Evolutionary conservation across 179 eudicot species (phyloP), one percentile per base, ranked within the genome.

Genomic region (Beta corolliflora): DNA sequence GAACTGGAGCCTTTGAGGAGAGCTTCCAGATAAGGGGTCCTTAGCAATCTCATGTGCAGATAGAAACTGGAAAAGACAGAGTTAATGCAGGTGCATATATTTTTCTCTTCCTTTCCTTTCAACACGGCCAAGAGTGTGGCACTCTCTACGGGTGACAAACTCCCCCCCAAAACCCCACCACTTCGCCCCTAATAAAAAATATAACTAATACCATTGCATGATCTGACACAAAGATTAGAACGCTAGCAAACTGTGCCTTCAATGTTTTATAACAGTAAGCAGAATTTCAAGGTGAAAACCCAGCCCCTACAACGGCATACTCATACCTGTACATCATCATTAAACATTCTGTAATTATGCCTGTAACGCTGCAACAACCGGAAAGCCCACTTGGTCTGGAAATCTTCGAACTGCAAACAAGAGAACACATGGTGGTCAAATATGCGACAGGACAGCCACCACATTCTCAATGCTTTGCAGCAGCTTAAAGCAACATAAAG

Each of bases 321-420:
- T 72, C 41, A 81, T 73, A 94, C 99, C 98, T 95, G 99, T 79
- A 94, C 98, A 83, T 95, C 99, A 84, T 95, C 99, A 86, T 94
- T 95, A 80, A 95, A 95, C 99, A 95, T 95, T 88, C 99, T 88
- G 87, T 95, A 95, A 75, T 78, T 92, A 79, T 90, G 84, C 85
- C 98, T 89, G 81, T 94, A 95, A 56, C 99, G 97, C 89, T 95
- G 96, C 90, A 95, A 85, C 79, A 95, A 79, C 85, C 88, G 92
- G 84, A 95, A 94, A 60, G 99, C 99, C 99, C 99, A 95, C 91
- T 91, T 95, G 89, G 95, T 95, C 91, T 95, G 98, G 79, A 95
- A 95, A 90, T 95, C 99, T 91, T 95, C 99, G 86, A 95, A 95
- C 99, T 95, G 87, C 84, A 83, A 12, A 67, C 56, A 18, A 71